Percentiles rank a stretch among this genome's conserved stretches.
These are phyloP conservation scores for Agrocybe praecox DNA, from an alignment of 768 basidiomycete genomes.

Conservation along the genomic window DNA sequence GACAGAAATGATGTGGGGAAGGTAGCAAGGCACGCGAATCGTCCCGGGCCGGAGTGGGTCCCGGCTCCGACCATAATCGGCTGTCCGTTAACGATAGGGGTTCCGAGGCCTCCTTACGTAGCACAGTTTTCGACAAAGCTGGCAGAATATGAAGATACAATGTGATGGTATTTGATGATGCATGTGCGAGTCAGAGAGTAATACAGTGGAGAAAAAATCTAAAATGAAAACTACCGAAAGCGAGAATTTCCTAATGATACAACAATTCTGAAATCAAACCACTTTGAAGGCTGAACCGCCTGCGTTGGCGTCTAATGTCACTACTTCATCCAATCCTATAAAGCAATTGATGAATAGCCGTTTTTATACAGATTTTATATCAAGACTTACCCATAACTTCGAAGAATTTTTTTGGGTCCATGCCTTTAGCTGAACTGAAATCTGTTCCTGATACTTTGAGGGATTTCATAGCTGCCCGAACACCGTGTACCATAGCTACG, in stretches of 20 bases:
- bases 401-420: slow-evolving; percentile 81
- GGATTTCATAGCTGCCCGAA: slow-evolving; percentile 75
- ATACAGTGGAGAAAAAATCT: not conserved
- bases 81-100: not conserved
- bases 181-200: not conserved
- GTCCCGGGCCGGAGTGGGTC: not conserved
- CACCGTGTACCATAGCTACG: slow-evolving; percentile 77
- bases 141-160: not conserved
- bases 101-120: too few relatives aligned
- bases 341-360: too few relatives aligned
- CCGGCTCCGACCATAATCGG: not conserved
- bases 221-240: not conserved
- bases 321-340: slow-evolving; percentile 52
- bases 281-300: slow-evolving; percentile 60
- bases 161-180: not conserved
- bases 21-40: slow-evolving; percentile 1
- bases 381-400: slow-evolving; percentile 65
- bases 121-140: not conserved
- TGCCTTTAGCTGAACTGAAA: slow-evolving; percentile 56
- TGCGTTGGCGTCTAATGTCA: slow-evolving; percentile 55
- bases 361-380: too few relatives aligned
- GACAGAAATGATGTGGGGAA: not conserved
- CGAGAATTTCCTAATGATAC: not conserved
- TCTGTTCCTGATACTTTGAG: slow-evolving; percentile 81
- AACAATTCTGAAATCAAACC: slow-evolving; percentile 31